A percentile compares a stretch with the other conserved stretches of the same genome.
Evolutionary conservation across 2,329 filamentous ascomycete species (phyloP).

Genomic region (Epichloe aotearoae): DNA sequence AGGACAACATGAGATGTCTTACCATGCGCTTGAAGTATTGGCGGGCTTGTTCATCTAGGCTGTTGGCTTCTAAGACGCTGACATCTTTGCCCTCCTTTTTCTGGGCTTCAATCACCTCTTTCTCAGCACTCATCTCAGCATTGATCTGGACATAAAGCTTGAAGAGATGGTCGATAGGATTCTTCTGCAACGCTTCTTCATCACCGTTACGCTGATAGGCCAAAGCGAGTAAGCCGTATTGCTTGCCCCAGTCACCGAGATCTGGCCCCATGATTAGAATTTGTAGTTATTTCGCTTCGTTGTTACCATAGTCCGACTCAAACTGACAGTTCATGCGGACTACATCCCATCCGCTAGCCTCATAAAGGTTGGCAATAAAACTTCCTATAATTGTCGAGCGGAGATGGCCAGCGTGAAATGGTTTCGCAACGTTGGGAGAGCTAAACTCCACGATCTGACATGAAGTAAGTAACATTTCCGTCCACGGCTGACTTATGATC

Average conservation of each 20-base stretch:
- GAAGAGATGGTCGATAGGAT: conserved; percentile 73
- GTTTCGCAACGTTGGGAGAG: conserved; percentile 77
- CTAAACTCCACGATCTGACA: conserved; percentile 61
- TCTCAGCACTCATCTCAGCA: conserved; percentile 50
- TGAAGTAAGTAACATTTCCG: background rate
- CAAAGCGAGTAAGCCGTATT: conserved; percentile 59
- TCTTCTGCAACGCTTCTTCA: conserved; percentile 54
- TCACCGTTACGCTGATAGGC: conserved; percentile 64
- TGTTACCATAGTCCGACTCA: background rate
- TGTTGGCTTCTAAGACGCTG: conserved; percentile 34
- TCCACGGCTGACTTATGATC: background rate
- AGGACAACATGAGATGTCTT: background rate
- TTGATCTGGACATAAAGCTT: conserved; percentile 74
- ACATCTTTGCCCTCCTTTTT: conserved; percentile 40
- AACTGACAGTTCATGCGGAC: conserved; percentile 47
- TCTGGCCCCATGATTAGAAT: conserved; percentile 25
- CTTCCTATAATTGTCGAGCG: conserved; percentile 69
- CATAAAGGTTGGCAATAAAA: conserved; percentile 61
- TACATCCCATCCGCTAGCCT: conserved; percentile 60
- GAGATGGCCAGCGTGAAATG: conserved; percentile 67
- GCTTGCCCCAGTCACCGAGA: conserved; percentile 71
- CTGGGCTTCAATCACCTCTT: conserved; percentile 47
- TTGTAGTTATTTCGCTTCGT: background rate
- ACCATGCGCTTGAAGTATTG: conserved; percentile 56
- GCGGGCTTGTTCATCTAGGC: conserved; percentile 62